Evolutionary conservation across 768 basidiomycete species (phyloP).

Genomic region (Tulasnella sp.): DNA sequence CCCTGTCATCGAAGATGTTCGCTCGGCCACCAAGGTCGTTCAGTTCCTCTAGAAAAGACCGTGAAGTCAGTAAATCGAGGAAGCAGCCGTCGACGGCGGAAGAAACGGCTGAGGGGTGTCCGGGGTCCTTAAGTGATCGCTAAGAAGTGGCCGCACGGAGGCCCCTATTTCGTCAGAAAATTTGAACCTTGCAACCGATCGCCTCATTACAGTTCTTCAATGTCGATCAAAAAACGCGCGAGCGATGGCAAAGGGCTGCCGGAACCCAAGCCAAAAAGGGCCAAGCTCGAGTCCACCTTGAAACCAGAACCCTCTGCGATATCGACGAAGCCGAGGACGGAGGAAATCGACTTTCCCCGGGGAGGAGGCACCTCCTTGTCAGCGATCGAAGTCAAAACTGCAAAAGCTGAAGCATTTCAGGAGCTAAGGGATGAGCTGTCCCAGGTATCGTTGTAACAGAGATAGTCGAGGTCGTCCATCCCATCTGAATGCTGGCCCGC

Average conservation of each 20-base stretch:
- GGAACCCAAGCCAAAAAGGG: not conserved
- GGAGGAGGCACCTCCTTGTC: constrained; percentile 90
- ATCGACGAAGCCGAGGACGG: constrained; percentile 30
- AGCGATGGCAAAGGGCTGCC: not conserved
- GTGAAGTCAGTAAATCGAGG: too few relatives aligned
- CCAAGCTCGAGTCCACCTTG: not conserved
- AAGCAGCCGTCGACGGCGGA: too few relatives aligned
- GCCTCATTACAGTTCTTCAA: not conserved
- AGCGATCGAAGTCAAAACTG: constrained; percentile 80
- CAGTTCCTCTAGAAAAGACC: too few relatives aligned
- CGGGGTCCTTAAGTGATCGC: not conserved
- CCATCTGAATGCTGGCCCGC: not conserved
- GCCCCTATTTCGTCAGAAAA: constrained; percentile 7
- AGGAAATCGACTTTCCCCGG: constrained; percentile 91
- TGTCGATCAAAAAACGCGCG: not conserved
- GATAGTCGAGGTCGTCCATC: not conserved
- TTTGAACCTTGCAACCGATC: not conserved
- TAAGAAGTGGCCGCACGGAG: not conserved
- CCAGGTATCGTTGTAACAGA: constrained; percentile 52
- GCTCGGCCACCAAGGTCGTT: too few relatives aligned
- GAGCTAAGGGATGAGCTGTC: constrained; percentile 75
- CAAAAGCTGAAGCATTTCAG: constrained; percentile 75
- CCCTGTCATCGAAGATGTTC: too few relatives aligned
- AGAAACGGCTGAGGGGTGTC: too few relatives aligned
- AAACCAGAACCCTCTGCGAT: not conserved